Evolutionary conservation across 805 yeast genomes (phyloP).

Genomic region (Candida gorgasii): DNA sequence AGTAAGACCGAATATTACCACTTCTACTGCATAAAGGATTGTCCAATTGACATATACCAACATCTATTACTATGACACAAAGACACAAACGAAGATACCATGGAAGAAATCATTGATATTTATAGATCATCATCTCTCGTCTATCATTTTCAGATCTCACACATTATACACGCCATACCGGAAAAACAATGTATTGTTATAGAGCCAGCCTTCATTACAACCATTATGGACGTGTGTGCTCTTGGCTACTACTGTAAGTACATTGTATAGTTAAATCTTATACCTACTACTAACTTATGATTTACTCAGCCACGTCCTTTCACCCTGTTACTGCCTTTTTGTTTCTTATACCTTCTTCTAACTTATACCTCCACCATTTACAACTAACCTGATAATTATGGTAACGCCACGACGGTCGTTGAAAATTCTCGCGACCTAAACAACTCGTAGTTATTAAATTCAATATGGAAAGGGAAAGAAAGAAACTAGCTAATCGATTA

Average conservation of each 20-base stretch:
- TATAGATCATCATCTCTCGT: no score
- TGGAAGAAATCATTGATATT: no score
- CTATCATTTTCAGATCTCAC: not conserved
- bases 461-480: slow-evolving; percentile 34
- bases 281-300: no score
- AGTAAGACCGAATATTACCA: slow-evolving; percentile 3
- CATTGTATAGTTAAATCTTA: no score
- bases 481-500: slow-evolving; percentile 35
- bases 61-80: not conserved
- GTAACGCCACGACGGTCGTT: not conserved
- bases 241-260: no score
- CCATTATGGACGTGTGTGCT: not conserved
- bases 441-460: not conserved
- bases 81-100: no score
- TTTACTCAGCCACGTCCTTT: not conserved
- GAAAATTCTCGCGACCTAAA: slow-evolving; percentile 7
- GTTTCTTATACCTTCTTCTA: not conserved
- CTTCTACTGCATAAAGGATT: slow-evolving; percentile 11
- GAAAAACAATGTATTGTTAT: not conserved
- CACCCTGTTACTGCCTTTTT: not conserved
- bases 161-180: slow-evolving; percentile 6
- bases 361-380: not conserved
- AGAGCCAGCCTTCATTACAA: not conserved
- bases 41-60: slow-evolving; percentile 5
- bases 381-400: not conserved